Evolutionary conservation across 768 basidiomycete genomes (phyloP).

Genomic region (Tulasnella sp.): DNA sequence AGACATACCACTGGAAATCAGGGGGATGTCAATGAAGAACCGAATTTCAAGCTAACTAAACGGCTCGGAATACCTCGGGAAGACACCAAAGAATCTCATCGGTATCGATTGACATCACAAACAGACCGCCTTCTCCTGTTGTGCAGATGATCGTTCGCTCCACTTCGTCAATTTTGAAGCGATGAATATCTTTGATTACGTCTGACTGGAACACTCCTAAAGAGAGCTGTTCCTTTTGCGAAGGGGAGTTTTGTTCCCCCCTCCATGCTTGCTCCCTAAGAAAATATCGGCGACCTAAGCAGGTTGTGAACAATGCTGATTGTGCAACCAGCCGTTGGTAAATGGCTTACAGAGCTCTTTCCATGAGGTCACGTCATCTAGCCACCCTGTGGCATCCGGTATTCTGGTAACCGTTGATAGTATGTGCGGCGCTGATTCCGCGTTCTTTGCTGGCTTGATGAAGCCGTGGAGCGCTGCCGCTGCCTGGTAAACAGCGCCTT

Average conservation of each 20-base stretch:
- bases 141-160: slow-evolving; percentile 60
- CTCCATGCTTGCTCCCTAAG: slow-evolving; percentile 15
- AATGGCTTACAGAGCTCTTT: slow-evolving; percentile 54
- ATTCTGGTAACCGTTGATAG: slow-evolving; percentile 37
- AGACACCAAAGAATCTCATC: slow-evolving; percentile 57
- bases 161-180: slow-evolving; percentile 70
- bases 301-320: not conserved
- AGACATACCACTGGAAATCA: slow-evolving; percentile 45
- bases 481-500: slow-evolving; percentile 52
- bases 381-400: slow-evolving; percentile 38
- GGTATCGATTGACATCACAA: slow-evolving; percentile 52
- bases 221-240: not conserved
- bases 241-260: not conserved
- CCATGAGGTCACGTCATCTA: slow-evolving; percentile 48
- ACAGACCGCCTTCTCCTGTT: slow-evolving; percentile 50
- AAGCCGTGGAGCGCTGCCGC: slow-evolving; percentile 54
- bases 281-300: slow-evolving; percentile 12
- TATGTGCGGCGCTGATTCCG: not conserved
- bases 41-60: not conserved
- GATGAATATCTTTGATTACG: slow-evolving; percentile 40
- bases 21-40: not conserved
- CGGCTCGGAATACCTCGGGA: slow-evolving; percentile 42
- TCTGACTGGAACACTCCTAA: not conserved
- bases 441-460: slow-evolving; percentile 30
- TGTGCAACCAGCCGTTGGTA: not conserved